Evolutionary conservation across 1,284 basidiomycete species (phyloP), one percentile per base, ranked within the genome.

Genomic region (Puccinia coronata): DNA sequence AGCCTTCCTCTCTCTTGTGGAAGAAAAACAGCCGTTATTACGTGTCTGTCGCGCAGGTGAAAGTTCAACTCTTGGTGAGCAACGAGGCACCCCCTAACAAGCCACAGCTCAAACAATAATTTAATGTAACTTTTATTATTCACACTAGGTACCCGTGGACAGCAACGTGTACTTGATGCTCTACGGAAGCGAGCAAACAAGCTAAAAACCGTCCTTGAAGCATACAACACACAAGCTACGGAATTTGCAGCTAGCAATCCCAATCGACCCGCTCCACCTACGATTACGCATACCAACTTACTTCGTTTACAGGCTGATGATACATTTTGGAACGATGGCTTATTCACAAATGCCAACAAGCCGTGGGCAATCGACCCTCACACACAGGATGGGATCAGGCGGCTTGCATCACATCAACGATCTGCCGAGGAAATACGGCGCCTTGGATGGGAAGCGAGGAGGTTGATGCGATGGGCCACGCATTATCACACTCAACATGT

Each of bases 281-380:
- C 34, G 2, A 23, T 63, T 9, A 34, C 36, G 16, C 49, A 69
- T 34, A 6, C 9, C 1, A 14, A 73, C 2, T 12, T 73, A 16
- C 55, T 73, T 28, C n/a, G 20, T 0, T 1, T 57, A 20, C 28
- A 71, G 23, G 4, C 69, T 2, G 69, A 53, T 25, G n/a, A 71
- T n/a, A 18, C 69, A 2, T 71, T 36, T n/a, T 73, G 71, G 71
- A 73, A 73, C n/a, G 28, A 73, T 36, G 55, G 71, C 1, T 12
- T 73, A 2, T 73, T 73, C 39, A 73, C 71, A n/a, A 73, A 73
- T 36, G 47, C n/a, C 9, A n/a, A 14, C n/a, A 20, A 73, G n/a
- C 47, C 71, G 1, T 73, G 71, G 71, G 43, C 51, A 1, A 28
- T 73, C 9, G 71, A 73, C 51, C 2, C 49, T 14, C 0, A 3